Percentiles rank a stretch among this genome's conserved stretches.
phyloP scores from a whole-genome alignment of 331 rosid species.

The Saraca asoca region DNA sequence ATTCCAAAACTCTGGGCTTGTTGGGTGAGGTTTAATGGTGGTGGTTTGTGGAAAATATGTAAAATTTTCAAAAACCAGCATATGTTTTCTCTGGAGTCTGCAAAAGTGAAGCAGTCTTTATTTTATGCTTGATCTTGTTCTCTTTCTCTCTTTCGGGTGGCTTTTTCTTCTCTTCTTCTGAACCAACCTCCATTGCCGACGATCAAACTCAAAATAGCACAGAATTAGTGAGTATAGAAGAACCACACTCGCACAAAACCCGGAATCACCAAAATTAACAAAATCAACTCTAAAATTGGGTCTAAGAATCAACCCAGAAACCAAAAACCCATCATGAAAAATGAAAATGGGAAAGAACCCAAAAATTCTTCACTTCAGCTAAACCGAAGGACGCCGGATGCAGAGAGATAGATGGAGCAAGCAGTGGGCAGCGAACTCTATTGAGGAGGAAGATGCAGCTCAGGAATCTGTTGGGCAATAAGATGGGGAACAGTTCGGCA shows the following conservation, averaged over 20 bases:
- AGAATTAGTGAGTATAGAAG: background rate
- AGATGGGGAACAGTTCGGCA: too few relatives aligned
- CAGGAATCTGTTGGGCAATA: too few relatives aligned
- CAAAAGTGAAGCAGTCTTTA: constrained; percentile 70
- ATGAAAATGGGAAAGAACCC: constrained; percentile 15
- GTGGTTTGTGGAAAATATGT: background rate
- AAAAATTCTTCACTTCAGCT: background rate
- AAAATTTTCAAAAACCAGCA: constrained; percentile 44
- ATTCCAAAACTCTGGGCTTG: too few relatives aligned
- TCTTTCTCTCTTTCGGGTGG: constrained; percentile 57
- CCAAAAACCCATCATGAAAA: constrained; percentile 7
- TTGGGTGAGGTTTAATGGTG: too few relatives aligned
- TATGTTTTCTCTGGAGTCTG: constrained; percentile 66
- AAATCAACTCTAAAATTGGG: background rate
- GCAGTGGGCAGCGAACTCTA: too few relatives aligned
- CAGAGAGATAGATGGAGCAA: too few relatives aligned
- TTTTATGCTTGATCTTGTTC: constrained; percentile 67
- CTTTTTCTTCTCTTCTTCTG: constrained; percentile 58
- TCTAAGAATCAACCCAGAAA: constrained; percentile 21
- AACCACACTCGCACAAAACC: background rate
- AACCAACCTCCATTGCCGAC: constrained; percentile 57
- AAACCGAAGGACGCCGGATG: too few relatives aligned
- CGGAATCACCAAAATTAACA: too few relatives aligned
- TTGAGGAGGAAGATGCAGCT: too few relatives aligned
- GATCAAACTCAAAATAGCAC: constrained; percentile 30